Evolutionary conservation across 1,284 basidiomycete genomes (phyloP).

Genomic region (Bjerkandera adusta): DNA sequence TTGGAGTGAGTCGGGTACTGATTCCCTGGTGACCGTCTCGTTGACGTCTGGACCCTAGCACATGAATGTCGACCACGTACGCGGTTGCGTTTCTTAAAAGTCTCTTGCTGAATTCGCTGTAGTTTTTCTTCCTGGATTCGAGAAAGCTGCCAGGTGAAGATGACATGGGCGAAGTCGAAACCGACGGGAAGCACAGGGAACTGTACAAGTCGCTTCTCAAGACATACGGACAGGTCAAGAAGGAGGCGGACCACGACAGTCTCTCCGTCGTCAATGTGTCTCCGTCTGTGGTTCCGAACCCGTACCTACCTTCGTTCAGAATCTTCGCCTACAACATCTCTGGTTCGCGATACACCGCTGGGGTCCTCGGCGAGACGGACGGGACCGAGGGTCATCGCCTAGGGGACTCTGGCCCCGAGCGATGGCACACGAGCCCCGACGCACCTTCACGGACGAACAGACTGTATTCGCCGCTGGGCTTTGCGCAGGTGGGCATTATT

Average conservation of each 20-base stretch:
- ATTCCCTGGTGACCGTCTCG: slow-evolving; percentile 9
- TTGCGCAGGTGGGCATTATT: slow-evolving; percentile 62
- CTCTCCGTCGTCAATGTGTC: slow-evolving; percentile 78
- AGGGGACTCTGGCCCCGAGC: neutral
- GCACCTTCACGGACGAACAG: slow-evolving; percentile 74
- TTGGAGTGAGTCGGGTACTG: slow-evolving; percentile 55
- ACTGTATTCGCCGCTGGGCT: slow-evolving; percentile 75
- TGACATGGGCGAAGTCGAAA: slow-evolving; percentile 32
- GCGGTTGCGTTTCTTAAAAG: slow-evolving; percentile 22
- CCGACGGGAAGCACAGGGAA: slow-evolving; percentile 29
- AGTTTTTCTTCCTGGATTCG: slow-evolving; percentile 67
- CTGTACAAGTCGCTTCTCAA: slow-evolving; percentile 52
- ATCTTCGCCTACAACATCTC: slow-evolving; percentile 82
- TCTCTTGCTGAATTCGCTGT: neutral
- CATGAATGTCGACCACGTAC: slow-evolving; percentile 77
- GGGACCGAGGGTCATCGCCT: slow-evolving; percentile 13
- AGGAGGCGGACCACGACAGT: slow-evolving; percentile 56
- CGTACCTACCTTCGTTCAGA: slow-evolving; percentile 80
- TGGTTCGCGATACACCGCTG: slow-evolving; percentile 31
- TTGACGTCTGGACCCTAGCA: slow-evolving; percentile 40
- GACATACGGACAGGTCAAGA: slow-evolving; percentile 58
- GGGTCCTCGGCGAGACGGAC: slow-evolving; percentile 22
- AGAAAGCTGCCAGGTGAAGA: slow-evolving; percentile 3
- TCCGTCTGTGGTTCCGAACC: slow-evolving; percentile 85
- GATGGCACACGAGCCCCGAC: slow-evolving; percentile 59